phyloP scores from a whole-genome alignment of 164 flowering plant genomes.

The Kingdonia uniflora region DNA sequence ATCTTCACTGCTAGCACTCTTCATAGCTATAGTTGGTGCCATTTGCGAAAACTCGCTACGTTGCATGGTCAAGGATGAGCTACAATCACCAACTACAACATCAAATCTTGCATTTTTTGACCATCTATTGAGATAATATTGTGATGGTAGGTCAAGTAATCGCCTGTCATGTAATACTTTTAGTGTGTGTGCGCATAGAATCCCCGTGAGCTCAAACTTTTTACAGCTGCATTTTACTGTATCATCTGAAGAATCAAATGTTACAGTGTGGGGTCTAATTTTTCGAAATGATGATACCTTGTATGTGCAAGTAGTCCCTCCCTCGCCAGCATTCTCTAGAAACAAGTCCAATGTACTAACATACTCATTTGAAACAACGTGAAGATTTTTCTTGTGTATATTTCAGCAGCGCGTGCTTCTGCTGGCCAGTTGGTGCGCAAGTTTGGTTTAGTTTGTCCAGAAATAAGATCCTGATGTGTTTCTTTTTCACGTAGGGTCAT shows the following conservation, averaged over 20 bases:
- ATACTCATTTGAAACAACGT: constrained; percentile 2
- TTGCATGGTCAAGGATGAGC: neutral
- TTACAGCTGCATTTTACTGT: constrained; percentile 6
- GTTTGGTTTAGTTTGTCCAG: neutral
- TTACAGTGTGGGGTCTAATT: neutral
- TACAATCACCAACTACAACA: neutral
- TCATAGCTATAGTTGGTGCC: constrained; percentile 4
- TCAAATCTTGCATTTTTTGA: constrained; percentile 1
- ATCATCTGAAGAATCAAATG: neutral
- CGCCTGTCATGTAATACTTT: constrained; percentile 4
- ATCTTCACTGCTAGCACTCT: neutral
- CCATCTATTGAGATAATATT: constrained; percentile 6
- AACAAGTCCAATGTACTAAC: constrained; percentile 1
- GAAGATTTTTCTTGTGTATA: neutral
- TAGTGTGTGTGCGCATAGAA: constrained; percentile 3
- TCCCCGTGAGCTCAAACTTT: constrained; percentile 5
- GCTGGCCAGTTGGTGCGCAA: constrained; percentile 1
- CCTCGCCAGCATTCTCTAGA: neutral
- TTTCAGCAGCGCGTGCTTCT: neutral
- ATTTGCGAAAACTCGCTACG: neutral
- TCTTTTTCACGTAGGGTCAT: neutral
- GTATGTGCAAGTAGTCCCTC: neutral
- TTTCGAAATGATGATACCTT: neutral
- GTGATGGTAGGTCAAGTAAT: constrained; percentile 2
- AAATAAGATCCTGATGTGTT: neutral